Base-by-base conservation (phyloP, 441 rosid species). In the Adansonia gregorii region DNA sequence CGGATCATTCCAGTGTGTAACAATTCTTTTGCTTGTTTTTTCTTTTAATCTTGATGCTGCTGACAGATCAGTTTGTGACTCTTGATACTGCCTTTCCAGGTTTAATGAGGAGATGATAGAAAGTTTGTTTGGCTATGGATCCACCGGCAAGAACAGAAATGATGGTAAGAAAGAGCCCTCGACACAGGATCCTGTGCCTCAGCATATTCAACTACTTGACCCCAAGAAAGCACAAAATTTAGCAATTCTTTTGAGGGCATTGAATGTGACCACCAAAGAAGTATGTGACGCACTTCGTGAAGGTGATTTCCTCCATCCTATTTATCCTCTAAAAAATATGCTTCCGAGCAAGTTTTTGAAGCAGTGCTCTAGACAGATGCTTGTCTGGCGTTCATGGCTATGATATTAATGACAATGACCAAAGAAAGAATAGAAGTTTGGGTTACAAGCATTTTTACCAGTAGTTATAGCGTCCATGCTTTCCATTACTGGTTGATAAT, bases 31-130 rank as follows among this genome's bases (percentile, higher is more conserved):
- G 15, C 58, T 11, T 61, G 52, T 46, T 54, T 20, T 45, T 75
- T 22, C 27, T 46, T 72, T 48, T 52, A 2, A 72, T 46, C 60
- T 66, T 51, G 22, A 35, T 64, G 35, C 73, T 58, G 46, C 69
- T 8, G 4, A 24, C 19, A 2, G 9, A 6, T 49, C 46, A 27
- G 58, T 15, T 49, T 67, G 59, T 46, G 52, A 67, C 52, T 31
- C 76, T 78, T 46, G 8, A 12, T 11, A 4, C 65, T 74, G 56
- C 63, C 72, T 65, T 79, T 83, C 61, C 92, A 96, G 99, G 91
- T 93, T 97, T 89, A 93, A 94, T 74, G 99, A 97, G 82, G 98
- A 97, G 92, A 90, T 88, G 98, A 97, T 97, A 83, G 98, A 97
- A 84, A 85, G 88, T 27, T 76, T 97, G 69, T 97, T 97, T 80